phyloP scores from a whole-genome alignment of 1,139 yeast species.

The Hansenula sp. region DNA sequence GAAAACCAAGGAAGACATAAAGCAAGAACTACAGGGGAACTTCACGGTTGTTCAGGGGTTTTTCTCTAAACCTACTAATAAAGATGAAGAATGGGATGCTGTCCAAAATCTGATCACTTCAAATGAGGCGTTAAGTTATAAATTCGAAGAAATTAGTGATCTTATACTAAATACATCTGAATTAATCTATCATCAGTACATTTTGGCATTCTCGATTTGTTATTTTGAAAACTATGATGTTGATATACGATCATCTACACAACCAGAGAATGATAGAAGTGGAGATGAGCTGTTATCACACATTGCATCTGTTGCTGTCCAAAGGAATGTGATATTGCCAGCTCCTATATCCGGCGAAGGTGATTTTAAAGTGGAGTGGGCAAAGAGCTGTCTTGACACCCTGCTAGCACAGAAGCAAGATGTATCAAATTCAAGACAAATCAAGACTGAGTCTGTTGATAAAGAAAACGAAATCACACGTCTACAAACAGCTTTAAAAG shows the following conservation, averaged over 20 bases:
- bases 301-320: slow-evolving; percentile 51
- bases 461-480: slow-evolving; percentile 30
- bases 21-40: slow-evolving; percentile 13
- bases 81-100: slow-evolving; percentile 6
- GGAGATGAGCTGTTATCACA: slow-evolving; percentile 49
- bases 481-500: slow-evolving; percentile 53
- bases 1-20: slow-evolving; percentile 9
- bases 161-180: not conserved
- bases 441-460: slow-evolving; percentile 2
- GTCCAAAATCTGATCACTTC: slow-evolving; percentile 9
- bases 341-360: slow-evolving; percentile 30
- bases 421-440: not conserved
- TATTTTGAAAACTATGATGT: slow-evolving; percentile 15
- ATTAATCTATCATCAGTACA: slow-evolving; percentile 12
- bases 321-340: slow-evolving; percentile 44
- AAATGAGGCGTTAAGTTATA: slow-evolving; percentile 8
- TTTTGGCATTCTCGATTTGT: slow-evolving; percentile 14
- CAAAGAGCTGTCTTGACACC: slow-evolving; percentile 47
- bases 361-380: slow-evolving; percentile 42
- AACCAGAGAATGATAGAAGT: slow-evolving; percentile 5
- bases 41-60: slow-evolving; percentile 2
- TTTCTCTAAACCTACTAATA: not conserved
- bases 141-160: slow-evolving; percentile 4
- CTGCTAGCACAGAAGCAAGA: slow-evolving; percentile 19
- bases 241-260: not conserved